Conservation (phyloP, 148 eudicot species). For the Rhododendron molle region DNA sequence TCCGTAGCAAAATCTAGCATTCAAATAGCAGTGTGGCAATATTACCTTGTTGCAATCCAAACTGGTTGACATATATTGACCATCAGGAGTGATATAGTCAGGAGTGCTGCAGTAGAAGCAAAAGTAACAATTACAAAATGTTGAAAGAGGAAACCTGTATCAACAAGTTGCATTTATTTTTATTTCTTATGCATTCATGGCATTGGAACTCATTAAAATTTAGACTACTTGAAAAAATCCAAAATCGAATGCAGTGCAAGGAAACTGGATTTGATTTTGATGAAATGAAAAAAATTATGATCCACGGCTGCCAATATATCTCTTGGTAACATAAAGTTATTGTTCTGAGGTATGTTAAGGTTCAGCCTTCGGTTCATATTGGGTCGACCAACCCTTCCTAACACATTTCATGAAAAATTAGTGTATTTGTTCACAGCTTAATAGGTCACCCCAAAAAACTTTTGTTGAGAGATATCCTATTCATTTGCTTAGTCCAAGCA, state of each 20-base stretch:
- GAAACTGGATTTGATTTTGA: background rate
- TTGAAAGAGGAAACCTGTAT: background rate
- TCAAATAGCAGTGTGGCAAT: background rate
- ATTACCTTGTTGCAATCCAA: conserved; percentile 58
- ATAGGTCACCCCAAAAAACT: background rate
- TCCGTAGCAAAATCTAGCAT: background rate
- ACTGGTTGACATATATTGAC: conserved; percentile 43
- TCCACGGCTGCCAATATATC: too few species aligned
- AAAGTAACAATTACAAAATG: background rate
- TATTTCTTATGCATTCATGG: background rate
- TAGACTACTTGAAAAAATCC: background rate
- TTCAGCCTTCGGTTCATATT: too few species aligned
- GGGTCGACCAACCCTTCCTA: too few species aligned
- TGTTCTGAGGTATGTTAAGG: too few species aligned
- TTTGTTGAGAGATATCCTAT: background rate
- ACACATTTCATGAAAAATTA: background rate
- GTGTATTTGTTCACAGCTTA: background rate
- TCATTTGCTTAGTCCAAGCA: background rate
- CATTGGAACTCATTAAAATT: background rate
- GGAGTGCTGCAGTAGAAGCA: conserved; percentile 60
- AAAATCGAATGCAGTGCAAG: background rate
- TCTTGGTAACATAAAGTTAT: too few species aligned
- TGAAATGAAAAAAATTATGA: background rate
- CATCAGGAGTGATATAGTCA: conserved; percentile 86
- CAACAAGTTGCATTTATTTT: background rate